A percentile compares a stretch with the other conserved stretches of the same genome.
Conservation (phyloP, 2,329 filamentous ascomycete genomes). For the Aureobasidium sp. region DNA sequence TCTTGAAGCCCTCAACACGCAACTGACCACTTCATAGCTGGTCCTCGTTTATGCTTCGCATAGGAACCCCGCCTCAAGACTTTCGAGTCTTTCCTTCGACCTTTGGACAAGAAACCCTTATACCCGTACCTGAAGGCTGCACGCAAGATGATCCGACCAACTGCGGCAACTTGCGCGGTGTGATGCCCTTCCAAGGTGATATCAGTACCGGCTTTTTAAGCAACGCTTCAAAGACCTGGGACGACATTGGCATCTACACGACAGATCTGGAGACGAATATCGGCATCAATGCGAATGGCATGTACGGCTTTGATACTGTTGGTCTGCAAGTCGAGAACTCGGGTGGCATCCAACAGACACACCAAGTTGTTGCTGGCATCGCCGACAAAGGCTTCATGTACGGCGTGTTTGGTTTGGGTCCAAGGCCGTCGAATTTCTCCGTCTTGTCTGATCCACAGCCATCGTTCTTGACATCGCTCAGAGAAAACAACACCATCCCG, state of each 20-base stretch:
- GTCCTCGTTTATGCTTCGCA: constrained; percentile 16
- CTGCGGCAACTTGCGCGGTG: constrained; percentile 26
- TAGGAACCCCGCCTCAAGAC: constrained; percentile 17
- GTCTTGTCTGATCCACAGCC: constrained; percentile 25
- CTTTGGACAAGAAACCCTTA: constrained; percentile 27
- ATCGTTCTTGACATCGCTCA: constrained; percentile 25
- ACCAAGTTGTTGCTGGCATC: constrained; percentile 31
- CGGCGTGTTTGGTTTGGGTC: constrained; percentile 30
- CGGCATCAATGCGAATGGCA: constrained; percentile 24
- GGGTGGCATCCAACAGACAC: constrained; percentile 19
- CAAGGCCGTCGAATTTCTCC: constrained; percentile 31
- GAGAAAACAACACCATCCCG: constrained; percentile 25
- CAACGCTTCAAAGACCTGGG: constrained; percentile 28
- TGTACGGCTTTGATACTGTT: constrained; percentile 30
- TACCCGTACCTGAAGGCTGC: constrained; percentile 29
- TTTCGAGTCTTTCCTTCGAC: constrained; percentile 21
- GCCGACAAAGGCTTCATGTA: constrained; percentile 29
- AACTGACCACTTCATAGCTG: constrained; percentile 13
- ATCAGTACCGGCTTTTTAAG: constrained; percentile 21
- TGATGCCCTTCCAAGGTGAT: constrained; percentile 20
- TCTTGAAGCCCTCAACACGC: neutral
- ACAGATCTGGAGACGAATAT: constrained; percentile 22
- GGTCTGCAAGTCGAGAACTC: constrained; percentile 22
- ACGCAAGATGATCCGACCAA: constrained; percentile 17
- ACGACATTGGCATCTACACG: constrained; percentile 25